Base-by-base conservation (phyloP, 2,329 filamentous ascomycete species). In the Talaromyces pinophilus region DNA sequence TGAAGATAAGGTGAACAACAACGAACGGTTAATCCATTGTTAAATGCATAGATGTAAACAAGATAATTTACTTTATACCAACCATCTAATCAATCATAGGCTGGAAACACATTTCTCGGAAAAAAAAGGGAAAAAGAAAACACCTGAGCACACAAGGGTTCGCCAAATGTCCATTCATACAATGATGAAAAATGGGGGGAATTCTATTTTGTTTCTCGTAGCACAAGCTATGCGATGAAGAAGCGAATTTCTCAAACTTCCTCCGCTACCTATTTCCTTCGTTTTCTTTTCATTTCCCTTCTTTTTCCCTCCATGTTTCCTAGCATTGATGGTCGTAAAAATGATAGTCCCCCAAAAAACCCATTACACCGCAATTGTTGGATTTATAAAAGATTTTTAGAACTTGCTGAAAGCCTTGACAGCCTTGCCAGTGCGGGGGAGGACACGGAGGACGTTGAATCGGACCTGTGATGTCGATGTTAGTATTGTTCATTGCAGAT, bases 341-440 rank as follows among this genome's bases (percentile, higher is more conserved):
- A 63, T 52, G 46, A 57, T 42, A 30, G 17, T 35, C 65, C 61
- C 54, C 60, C 46, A 60, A 67, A 59, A 57, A 64, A 64, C 52
- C 52, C 40, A 59, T 59, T 46, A 64, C 62, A 64, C 62, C 62
- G 62, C 62, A 50, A 64, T 59, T 64, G 62, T 46, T 48, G 62
- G 62, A 59, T 59, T 64, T 22, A 63, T 35, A 38, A 59, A 38
- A 60, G 62, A 40, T 66, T 46, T 77, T 90, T 97, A 99, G 88
- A 99, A 99, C 89, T 99, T 99, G 87, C 83, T 87, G 90, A 99
- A 99, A 83, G 89, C 84, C 93, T 99, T 99, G 84, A 97, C 93
- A 78, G 88, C 85, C 90, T 97, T 97, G 85, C 93, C 92, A 78
- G 92, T 97, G 86, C 93, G 90, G 85, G 94, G 94, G 79, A 98